These are phyloP conservation scores for Cladochytrium replicatum DNA, from an alignment of 192 early-diverging fungal species.

Conservation along the genomic window DNA sequence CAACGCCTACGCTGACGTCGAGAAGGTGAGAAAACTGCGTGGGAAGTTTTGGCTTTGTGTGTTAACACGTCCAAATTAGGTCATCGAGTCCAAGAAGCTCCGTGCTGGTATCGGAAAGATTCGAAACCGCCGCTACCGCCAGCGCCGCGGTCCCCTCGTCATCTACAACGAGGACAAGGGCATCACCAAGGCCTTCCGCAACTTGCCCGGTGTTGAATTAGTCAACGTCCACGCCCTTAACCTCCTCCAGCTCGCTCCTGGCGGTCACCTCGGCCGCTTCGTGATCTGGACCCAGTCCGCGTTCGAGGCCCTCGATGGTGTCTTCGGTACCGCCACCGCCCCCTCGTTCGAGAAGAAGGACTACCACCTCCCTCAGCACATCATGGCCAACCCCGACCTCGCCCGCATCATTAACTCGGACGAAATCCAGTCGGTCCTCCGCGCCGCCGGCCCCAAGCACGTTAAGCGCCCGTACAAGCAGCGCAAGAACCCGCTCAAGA, in stretches of 20 bases:
- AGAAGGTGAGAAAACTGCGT: too few relatives aligned
- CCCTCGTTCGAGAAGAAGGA: slow-evolving; percentile 80
- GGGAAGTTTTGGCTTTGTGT: too few relatives aligned
- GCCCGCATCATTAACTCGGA: slow-evolving; percentile 91
- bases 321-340: slow-evolving; percentile 82
- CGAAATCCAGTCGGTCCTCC: slow-evolving; percentile 91
- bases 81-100: slow-evolving; percentile 87
- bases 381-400: slow-evolving; percentile 93
- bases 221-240: slow-evolving; percentile 82
- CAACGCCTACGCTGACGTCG: slow-evolving; percentile 89
- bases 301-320: slow-evolving; percentile 81
- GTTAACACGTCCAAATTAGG: too few relatives aligned
- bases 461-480: slow-evolving; percentile 90
- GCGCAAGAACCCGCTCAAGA: slow-evolving; percentile 98
- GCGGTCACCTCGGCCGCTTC: slow-evolving; percentile 98
- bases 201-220: slow-evolving; percentile 96
- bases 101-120: slow-evolving; percentile 96
- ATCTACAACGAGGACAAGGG: slow-evolving; percentile 92
- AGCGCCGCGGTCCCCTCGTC: slow-evolving; percentile 93
- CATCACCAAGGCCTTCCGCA: slow-evolving; percentile 91
- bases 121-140: slow-evolving; percentile 90
- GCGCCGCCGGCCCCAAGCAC: slow-evolving; percentile 64
- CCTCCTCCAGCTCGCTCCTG: slow-evolving; percentile 96
- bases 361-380: slow-evolving; percentile 73
- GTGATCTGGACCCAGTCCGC: slow-evolving; percentile 96